Conservation (phyloP, 2,329 filamentous ascomycete species). For the Helicocarpus griseus region DNA sequence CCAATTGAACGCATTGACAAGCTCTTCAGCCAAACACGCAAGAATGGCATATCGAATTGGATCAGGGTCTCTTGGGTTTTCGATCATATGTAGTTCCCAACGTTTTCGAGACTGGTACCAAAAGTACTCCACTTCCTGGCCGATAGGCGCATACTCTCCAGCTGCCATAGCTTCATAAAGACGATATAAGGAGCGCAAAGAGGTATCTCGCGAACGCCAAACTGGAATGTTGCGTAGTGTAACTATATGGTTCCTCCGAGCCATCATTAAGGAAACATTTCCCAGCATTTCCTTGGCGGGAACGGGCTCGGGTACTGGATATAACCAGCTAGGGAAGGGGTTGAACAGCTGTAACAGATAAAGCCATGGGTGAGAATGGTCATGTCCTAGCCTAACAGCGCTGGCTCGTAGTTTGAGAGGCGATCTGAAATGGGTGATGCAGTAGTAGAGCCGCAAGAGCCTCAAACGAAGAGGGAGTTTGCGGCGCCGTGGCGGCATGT, state of each 20-base stretch:
- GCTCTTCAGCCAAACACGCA: constrained; percentile 17
- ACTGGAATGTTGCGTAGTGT: constrained; percentile 12
- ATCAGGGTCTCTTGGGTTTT: constrained; percentile 19
- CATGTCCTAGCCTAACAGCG: constrained; percentile 14
- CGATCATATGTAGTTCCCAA: constrained; percentile 17
- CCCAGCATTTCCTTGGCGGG: constrained; percentile 9
- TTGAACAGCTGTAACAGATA: constrained; percentile 16
- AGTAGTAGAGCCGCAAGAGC: background rate
- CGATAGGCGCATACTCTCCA: constrained; percentile 13
- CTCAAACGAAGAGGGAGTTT: background rate
- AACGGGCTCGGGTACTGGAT: constrained; percentile 14
- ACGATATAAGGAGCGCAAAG: constrained; percentile 18
- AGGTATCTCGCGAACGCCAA: constrained; percentile 18
- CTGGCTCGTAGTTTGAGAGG: constrained; percentile 17
- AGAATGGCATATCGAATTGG: constrained; percentile 22
- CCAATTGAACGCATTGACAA: constrained; percentile 21
- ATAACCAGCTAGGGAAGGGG: constrained; percentile 12
- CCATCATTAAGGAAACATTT: constrained; percentile 7
- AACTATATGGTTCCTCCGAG: constrained; percentile 5
- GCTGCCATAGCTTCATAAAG: constrained; percentile 18
- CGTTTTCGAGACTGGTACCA: constrained; percentile 15
- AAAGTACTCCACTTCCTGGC: constrained; percentile 19
- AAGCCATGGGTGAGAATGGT: constrained; percentile 14
- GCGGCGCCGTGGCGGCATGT: background rate
- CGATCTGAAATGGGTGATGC: background rate